Base-by-base conservation (phyloP, 352 stramenopile species). In the Phytophthora podocarpi region DNA sequence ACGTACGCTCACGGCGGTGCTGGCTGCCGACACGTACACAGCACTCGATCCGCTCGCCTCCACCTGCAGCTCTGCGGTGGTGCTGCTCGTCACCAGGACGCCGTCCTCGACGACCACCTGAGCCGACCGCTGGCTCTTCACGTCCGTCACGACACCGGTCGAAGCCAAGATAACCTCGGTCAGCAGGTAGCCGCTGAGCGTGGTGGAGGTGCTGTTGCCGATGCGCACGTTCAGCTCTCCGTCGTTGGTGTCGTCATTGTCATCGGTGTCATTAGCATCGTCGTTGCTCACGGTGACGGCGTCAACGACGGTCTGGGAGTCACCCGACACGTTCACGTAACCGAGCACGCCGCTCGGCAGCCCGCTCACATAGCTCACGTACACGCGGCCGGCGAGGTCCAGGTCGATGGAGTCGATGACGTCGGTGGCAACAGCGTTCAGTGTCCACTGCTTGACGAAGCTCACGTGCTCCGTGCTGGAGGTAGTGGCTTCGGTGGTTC, bases 301-400 rank as follows among this genome's bases (percentile, higher is more conserved):
- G 23, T 77, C 55, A 16, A 77, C 64, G 1, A 69, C 52, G 1
- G 50, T 28, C 37, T 70, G 43, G 26, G 64, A 72, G 42, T 71
- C 51, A 9, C 64, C 69, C n/a, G 69, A 69, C 26, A 78, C 69
- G 24, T 72, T 74, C 41, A 78, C 69, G 43, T 78, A 78, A 2
- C 64, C 64, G 15, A 73, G 64, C 18, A 74, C 51, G 5, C 64
- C 65, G 15, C 34, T 66, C 23, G 69, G 49, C 21, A 69, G 40
- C 2, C 49, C 49, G 27, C 52, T 72, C 30, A 58, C 24, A 54
- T 72, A 64, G 42, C 55, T 72, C 20, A 78, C 42, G 52, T 62
- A 78, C 2, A 72, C 64, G 5, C 52, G 55, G 2, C 69, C 69
- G 21, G 56, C 59, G 15, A 72, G 57, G 2, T 74, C 26, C 10